Base-by-base conservation (phyloP, 2,329 filamentous ascomycete genomes). In the Aspergillus sp. region DNA sequence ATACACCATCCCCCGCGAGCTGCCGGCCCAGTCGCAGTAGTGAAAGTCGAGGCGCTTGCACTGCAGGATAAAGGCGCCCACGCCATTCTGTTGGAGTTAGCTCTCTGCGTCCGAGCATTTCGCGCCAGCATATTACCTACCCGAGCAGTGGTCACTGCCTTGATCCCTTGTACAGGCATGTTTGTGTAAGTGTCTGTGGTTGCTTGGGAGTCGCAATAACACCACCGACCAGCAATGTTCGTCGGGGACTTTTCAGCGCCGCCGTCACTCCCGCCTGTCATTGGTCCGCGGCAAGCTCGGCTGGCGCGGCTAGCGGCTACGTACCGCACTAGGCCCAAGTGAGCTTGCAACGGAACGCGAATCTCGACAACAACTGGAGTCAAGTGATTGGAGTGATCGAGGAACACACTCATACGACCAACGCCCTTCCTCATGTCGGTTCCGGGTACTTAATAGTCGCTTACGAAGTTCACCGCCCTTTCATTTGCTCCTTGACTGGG, bases 1-100 rank as follows among this genome's bases (percentile, higher is more conserved):
- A 58, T 80, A 94, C 89, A 96, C 94, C 91, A 97, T 97, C 69
- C 94, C 94, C 67, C 79, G 85, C 34, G 93, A 97, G 73, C 90
- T 96, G 58, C 92, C 94, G 53, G 89, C 90, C 84, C 88, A 92
- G 81, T 97, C 91, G 80, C 94, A 97, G 79, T 96, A 99, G 78
- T 96, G 89, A 69, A 99, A 90, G 73, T 96, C 90, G 72, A 99
- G 80, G 70, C 88, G 89, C 81, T 91, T 96, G 85, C 94, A 99
- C 79, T 96, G 93, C 53, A 97, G 84, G 75, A 99, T 90, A 80
- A 97, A 97, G 71, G 92, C 89, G 67, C 93, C 93, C 63, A 97
- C 82, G 81, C 94, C 94, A 79, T 99, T 97, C 92, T 97, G 66
- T 5, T 51, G 17, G 61, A 23, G 45, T 57, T 36, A 60, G 49